Evolutionary conservation across 495 filamentous ascomycete species (phyloP).

Genomic region (Hypoxylon perforatum): DNA sequence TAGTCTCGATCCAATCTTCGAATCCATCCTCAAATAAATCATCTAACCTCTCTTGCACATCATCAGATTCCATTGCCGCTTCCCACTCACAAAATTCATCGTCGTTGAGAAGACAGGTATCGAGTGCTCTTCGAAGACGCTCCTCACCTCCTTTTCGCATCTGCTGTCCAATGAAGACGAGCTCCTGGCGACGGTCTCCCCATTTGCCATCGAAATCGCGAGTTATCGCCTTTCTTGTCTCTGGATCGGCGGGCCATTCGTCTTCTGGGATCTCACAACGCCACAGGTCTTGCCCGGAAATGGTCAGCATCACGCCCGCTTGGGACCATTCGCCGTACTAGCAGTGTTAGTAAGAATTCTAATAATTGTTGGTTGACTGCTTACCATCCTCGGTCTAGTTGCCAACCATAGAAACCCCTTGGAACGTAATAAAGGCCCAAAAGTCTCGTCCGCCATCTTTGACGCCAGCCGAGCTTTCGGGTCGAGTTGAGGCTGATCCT

Average conservation of each 20-base stretch:
- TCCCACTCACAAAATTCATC: slow-evolving; percentile 63
- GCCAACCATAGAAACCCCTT: slow-evolving; percentile 47
- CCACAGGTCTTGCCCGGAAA: slow-evolving; percentile 64
- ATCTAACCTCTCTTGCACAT: slow-evolving; percentile 51
- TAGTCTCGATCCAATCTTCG: slow-evolving; percentile 63
- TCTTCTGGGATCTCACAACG: slow-evolving; percentile 61
- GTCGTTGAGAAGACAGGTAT: slow-evolving; percentile 63
- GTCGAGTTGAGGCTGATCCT: slow-evolving; percentile 40
- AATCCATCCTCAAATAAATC: slow-evolving; percentile 66
- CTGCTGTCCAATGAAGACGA: slow-evolving; percentile 69
- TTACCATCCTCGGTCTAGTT: slow-evolving; percentile 32
- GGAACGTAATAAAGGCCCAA: slow-evolving; percentile 45
- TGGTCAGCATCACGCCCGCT: slow-evolving; percentile 68
- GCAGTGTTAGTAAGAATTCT: slow-evolving; percentile 51
- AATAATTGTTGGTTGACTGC: neutral
- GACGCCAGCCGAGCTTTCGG: slow-evolving; percentile 40
- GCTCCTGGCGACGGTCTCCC: slow-evolving; percentile 69
- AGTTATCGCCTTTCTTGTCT: slow-evolving; percentile 30
- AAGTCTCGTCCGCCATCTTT: slow-evolving; percentile 45
- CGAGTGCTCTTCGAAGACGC: slow-evolving; percentile 55
- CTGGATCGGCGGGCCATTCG: slow-evolving; percentile 48
- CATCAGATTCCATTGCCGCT: slow-evolving; percentile 57
- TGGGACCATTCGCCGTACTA: slow-evolving; percentile 68
- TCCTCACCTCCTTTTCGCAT: slow-evolving; percentile 49
- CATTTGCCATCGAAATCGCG: slow-evolving; percentile 55